Evolutionary conservation across 1,139 yeast genomes (phyloP).

Genomic region (Yamadazyma oceani): DNA sequence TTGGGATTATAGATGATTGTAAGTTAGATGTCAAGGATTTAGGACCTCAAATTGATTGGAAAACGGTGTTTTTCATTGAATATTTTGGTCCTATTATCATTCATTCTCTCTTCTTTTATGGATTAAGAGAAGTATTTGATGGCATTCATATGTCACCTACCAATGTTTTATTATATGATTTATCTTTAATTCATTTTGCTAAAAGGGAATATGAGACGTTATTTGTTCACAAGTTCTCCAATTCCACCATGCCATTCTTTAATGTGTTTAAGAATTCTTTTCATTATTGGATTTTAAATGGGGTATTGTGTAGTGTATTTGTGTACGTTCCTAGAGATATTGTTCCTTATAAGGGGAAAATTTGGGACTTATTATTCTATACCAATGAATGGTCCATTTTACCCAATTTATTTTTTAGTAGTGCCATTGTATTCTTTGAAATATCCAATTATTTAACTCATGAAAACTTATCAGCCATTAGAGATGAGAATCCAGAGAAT

Average conservation of each 20-base stretch:
- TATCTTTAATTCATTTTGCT: constrained; percentile 72
- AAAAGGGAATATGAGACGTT: constrained; percentile 89
- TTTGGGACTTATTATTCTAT: constrained; percentile 10
- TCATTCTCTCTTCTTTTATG: constrained; percentile 66
- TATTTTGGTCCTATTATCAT: constrained; percentile 85
- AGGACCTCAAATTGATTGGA: constrained; percentile 94
- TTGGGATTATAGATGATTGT: constrained; percentile 28
- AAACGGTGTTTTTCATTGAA: constrained; percentile 81
- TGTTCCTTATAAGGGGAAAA: constrained; percentile 9
- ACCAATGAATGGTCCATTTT: constrained; percentile 11
- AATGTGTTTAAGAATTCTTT: constrained; percentile 84
- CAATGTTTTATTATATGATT: constrained; percentile 17
- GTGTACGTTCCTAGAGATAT: constrained; percentile 57
- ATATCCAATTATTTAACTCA: constrained; percentile 73
- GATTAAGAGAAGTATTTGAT: constrained; percentile 9
- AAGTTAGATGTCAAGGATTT: constrained; percentile 67
- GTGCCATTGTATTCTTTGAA: constrained; percentile 48
- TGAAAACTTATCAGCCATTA: constrained; percentile 53
- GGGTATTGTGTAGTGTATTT: constrained; percentile 66
- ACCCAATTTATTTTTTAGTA: constrained; percentile 5
- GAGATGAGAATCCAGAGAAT: constrained; percentile 41
- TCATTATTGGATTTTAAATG: constrained; percentile 91
- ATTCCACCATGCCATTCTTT: constrained; percentile 87
- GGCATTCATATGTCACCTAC: constrained; percentile 11
- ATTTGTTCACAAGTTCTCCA: constrained; percentile 79